Conservation (phyloP, 192 early-diverging fungal genomes). For the Blastocladiella britannica region DNA sequence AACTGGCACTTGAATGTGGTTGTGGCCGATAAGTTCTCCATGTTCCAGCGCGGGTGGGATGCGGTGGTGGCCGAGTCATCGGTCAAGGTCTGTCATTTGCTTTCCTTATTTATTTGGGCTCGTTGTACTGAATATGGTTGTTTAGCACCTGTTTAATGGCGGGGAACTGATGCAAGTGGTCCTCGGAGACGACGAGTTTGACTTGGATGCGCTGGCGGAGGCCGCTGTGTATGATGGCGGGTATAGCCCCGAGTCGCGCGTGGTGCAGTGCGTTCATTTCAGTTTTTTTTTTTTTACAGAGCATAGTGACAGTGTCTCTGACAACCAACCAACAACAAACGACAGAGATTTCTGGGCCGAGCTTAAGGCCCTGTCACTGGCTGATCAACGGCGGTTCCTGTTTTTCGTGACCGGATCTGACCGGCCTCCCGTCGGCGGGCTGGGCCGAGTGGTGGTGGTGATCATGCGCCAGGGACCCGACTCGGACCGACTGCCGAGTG, state of each 20-base stretch:
- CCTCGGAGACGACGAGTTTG: conserved; percentile 62
- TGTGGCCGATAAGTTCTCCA: conserved; percentile 44
- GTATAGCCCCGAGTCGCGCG: conserved; percentile 33
- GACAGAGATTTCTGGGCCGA: conserved; percentile 84
- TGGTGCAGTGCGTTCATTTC: too few species aligned
- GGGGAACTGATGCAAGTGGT: conserved; percentile 77
- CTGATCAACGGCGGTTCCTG: conserved; percentile 63
- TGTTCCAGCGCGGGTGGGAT: conserved; percentile 63
- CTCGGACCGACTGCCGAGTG: conserved; percentile 66
- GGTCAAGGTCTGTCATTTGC: conserved; percentile 9
- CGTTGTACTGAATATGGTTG: too few species aligned
- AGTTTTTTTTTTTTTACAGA: too few species aligned
- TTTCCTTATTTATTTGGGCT: not conserved
- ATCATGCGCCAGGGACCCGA: conserved; percentile 76
- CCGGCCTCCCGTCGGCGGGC: conserved; percentile 69
- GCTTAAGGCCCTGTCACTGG: conserved; percentile 52
- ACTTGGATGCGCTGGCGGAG: conserved; percentile 57
- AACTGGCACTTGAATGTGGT: conserved; percentile 54
- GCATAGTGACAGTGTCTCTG: too few species aligned
- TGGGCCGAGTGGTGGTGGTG: conserved; percentile 65
- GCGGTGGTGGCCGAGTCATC: conserved; percentile 42
- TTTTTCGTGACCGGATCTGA: conserved; percentile 85
- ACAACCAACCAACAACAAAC: too few species aligned
- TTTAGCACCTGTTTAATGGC: conserved; percentile 57
- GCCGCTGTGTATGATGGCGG: conserved; percentile 73